Base-by-base conservation (phyloP, 768 basidiomycete species). In the Suillus spraguei region DNA sequence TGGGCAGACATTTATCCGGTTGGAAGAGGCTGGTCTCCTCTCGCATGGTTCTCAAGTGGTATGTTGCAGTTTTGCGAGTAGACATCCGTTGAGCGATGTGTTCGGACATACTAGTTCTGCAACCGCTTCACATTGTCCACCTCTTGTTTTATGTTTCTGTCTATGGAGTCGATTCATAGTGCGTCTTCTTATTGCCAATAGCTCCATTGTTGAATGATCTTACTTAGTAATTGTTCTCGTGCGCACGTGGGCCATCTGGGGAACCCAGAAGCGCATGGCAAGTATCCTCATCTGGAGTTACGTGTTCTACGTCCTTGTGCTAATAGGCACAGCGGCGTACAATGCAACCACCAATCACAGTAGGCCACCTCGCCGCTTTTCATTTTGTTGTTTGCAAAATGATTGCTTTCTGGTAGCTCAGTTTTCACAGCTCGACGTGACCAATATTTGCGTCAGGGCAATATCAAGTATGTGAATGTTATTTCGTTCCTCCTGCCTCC, bases 1-100 rank as follows among this genome's bases (percentile, higher is more conserved):
- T 0, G 66, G 69, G 33, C 72, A 74, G 47, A 62, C 64, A 2
- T 64, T 72, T 42, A 32, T 74, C 0, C 49, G 59, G 44, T 16
- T 74, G 10, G 67, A 70, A 24, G 72, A 74, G 50, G 59, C 63
- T 1, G 74, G 74, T 17, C 60, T 65, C n/a, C 16, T 73, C 22
- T 56, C 39, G 9, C 63, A 64, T 2, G 22, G 53, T 5, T 75
- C 70, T 28, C 47, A 44, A 58, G 13, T n/a, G 5, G 72, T 73
- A 49, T 46, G 24, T 59, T 5, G 38, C n/a, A 5, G 22, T 4
- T 38, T 46, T 11, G 46, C 44, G 33, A 22, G 20, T 39, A 32
- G 16, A 42, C 28, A 38, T 24, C 28, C 55, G 8, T 9, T 17
- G 1, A 11, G n/a, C 59, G 10, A 36, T 22, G 11, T 44, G 22